Conservation (phyloP, 2,329 filamentous ascomycete genomes). For the Orbilia quercus region DNA sequence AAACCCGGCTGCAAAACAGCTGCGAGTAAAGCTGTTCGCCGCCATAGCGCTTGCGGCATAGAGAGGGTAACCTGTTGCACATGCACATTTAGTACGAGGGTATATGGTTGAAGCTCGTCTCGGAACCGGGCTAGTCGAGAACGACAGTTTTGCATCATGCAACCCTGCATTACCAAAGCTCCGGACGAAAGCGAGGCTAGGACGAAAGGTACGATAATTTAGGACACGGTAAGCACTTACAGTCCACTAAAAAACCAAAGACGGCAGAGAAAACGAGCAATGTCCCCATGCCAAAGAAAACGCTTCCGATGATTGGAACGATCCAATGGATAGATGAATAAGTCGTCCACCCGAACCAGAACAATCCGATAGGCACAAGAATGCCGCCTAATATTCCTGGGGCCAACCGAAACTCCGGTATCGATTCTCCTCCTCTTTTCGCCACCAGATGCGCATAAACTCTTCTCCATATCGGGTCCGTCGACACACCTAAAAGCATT, state of each 20-base stretch:
- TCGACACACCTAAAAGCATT: conserved; percentile 73
- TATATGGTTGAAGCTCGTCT: no score
- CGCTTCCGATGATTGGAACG: conserved; percentile 77
- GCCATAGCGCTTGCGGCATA: conserved; percentile 83
- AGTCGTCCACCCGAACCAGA: conserved; percentile 89
- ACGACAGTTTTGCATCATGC: background rate
- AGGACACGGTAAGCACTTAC: conserved; percentile 62
- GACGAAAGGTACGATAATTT: conserved; percentile 59
- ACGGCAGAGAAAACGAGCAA: conserved; percentile 84
- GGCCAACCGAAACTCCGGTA: conserved; percentile 88
- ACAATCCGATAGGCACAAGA: conserved; percentile 81
- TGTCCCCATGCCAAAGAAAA: conserved; percentile 76
- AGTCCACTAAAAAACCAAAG: conserved; percentile 85
- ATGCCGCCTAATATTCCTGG: conserved; percentile 79
- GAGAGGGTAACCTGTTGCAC: conserved; percentile 72
- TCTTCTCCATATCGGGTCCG: conserved; percentile 74
- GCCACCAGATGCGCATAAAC: conserved; percentile 71
- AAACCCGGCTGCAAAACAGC: conserved; percentile 81
- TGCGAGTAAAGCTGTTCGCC: conserved; percentile 83
- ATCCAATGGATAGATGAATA: conserved; percentile 80
- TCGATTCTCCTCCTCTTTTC: conserved; percentile 71
- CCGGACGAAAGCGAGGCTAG: no score
- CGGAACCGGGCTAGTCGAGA: conserved; percentile 62
- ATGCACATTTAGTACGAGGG: conserved; percentile 67
- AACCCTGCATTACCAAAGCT: no score